Percentiles rank a stretch among this genome's conserved stretches.
Evolutionary conservation across 495 filamentous ascomycete species (phyloP).

Genomic region (Hypoxylon fragiforme): DNA sequence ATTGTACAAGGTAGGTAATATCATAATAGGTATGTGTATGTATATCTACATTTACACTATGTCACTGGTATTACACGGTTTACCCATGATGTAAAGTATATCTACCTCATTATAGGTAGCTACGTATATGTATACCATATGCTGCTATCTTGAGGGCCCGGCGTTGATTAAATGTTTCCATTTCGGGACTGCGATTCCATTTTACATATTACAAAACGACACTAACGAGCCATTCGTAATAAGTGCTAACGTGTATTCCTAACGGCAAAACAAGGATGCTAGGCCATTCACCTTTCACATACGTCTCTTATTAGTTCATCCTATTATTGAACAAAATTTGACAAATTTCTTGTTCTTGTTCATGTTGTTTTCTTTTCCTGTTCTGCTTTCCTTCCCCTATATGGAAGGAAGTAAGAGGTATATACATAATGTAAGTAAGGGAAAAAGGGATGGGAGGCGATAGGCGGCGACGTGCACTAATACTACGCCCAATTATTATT

Average conservation of each 20-base stretch:
- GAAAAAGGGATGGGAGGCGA: background rate
- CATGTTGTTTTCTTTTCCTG: background rate
- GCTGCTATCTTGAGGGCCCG: background rate
- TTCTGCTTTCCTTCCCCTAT: background rate
- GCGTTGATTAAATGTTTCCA: background rate
- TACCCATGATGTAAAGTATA: too few relatives aligned
- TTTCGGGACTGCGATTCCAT: background rate
- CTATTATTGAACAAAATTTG: too few relatives aligned
- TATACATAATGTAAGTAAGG: background rate
- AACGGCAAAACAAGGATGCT: background rate
- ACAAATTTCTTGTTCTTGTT: background rate
- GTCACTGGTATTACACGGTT: too few relatives aligned
- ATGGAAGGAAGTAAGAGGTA: too few relatives aligned
- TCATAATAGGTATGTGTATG: too few relatives aligned
- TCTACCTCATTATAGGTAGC: too few relatives aligned
- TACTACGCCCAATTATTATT: constrained; percentile 27
- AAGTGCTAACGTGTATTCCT: background rate
- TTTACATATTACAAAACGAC: background rate
- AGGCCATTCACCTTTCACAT: too few relatives aligned
- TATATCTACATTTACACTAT: too few relatives aligned
- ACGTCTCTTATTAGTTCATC: too few relatives aligned
- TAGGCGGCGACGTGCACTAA: constrained; percentile 19
- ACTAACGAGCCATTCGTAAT: background rate
- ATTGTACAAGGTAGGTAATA: too few relatives aligned
- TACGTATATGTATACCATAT: too few relatives aligned